Conservation (phyloP, 2,329 filamentous ascomycete species). For the Elsinoe perseae region DNA sequence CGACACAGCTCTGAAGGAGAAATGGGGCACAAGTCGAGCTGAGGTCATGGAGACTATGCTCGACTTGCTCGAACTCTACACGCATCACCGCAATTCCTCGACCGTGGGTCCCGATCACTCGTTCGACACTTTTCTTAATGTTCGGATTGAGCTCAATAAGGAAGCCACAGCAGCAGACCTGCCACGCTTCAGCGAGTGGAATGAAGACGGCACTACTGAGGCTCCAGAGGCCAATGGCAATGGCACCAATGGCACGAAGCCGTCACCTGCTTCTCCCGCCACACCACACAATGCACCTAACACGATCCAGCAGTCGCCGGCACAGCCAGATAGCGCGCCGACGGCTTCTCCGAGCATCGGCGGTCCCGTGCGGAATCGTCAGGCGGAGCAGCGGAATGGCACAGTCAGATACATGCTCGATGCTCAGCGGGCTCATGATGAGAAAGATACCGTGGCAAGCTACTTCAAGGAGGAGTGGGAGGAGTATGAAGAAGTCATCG, state of each 20-base stretch:
- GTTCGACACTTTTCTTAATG: slow-evolving; percentile 70
- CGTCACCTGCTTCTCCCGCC: slow-evolving; percentile 11
- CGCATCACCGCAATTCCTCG: slow-evolving; percentile 68
- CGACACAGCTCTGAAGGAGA: slow-evolving; percentile 40
- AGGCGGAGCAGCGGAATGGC: slow-evolving; percentile 50
- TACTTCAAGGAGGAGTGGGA: slow-evolving; percentile 70
- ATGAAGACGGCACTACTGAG: slow-evolving; percentile 22
- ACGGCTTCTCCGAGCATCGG: slow-evolving; percentile 27
- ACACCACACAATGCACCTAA: slow-evolving; percentile 2
- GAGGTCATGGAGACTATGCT: slow-evolving; percentile 68
- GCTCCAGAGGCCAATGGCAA: slow-evolving; percentile 31
- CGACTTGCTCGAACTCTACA: slow-evolving; percentile 87
- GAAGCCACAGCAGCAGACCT: slow-evolving; percentile 59
- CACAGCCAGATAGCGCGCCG: slow-evolving; percentile 28
- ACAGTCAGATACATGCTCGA: slow-evolving; percentile 89
- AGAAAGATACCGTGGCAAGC: slow-evolving; percentile 58
- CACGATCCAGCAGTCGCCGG: slow-evolving; percentile 28
- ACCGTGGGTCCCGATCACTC: slow-evolving; percentile 65
- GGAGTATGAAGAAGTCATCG: slow-evolving; percentile 69
- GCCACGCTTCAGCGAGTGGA: slow-evolving; percentile 52
- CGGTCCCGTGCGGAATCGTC: slow-evolving; percentile 22
- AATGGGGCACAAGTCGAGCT: slow-evolving; percentile 38
- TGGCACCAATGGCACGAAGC: slow-evolving; percentile 26
- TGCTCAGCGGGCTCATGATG: slow-evolving; percentile 61
- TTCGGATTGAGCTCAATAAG: slow-evolving; percentile 80